Conservation (phyloP, 768 basidiomycete species). For the Boletus edulis region DNA sequence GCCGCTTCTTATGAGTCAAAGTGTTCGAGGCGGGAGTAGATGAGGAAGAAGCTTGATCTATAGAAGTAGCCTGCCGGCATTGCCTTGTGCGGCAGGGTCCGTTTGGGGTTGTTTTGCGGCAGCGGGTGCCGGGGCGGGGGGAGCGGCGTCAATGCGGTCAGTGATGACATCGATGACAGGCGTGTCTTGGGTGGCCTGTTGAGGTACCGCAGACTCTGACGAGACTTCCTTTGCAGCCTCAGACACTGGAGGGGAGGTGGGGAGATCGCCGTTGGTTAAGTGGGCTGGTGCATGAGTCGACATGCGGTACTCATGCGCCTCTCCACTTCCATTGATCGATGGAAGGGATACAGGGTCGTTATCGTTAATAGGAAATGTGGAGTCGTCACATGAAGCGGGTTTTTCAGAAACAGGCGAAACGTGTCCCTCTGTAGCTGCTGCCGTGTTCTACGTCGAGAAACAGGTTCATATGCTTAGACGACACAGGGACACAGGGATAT, state of each 20-base stretch:
- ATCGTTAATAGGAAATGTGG: slow-evolving; percentile 43
- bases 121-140: background rate
- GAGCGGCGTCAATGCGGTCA: background rate
- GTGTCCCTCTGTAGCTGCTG: slow-evolving; percentile 19
- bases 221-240: background rate
- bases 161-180: background rate
- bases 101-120: background rate
- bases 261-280: background rate
- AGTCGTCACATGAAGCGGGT: slow-evolving; percentile 10
- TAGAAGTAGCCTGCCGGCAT: background rate
- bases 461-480: background rate
- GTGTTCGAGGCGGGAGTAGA: slow-evolving; percentile 37
- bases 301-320: slow-evolving; percentile 6
- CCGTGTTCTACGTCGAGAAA: slow-evolving; percentile 17
- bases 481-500: background rate
- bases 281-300: slow-evolving; percentile 23
- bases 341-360: slow-evolving; percentile 12
- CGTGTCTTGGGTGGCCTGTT: background rate
- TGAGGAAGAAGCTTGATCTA: slow-evolving; percentile 2
- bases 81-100: background rate
- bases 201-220: background rate
- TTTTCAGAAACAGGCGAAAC: slow-evolving; percentile 4
- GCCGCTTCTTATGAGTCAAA: slow-evolving; percentile 44
- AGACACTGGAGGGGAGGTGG: background rate
- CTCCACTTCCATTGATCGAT: slow-evolving; percentile 8